A percentile compares a stretch with the other conserved stretches of the same genome.
phyloP scores from a whole-genome alignment of 2,329 filamentous ascomycete genomes.

The Claviceps paspali region DNA sequence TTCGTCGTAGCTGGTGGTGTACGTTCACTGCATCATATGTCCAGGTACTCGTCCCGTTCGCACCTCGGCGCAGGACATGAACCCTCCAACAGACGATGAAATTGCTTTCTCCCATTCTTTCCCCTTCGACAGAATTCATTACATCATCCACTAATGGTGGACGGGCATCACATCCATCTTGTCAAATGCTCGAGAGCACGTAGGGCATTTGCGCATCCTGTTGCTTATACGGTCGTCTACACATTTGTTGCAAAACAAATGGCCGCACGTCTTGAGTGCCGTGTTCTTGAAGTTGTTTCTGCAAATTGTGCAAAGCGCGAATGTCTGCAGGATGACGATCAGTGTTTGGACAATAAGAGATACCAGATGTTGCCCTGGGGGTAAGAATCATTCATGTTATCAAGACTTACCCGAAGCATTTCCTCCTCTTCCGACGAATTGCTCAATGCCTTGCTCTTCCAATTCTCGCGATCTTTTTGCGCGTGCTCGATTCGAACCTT shows the following conservation, averaged over 20 bases:
- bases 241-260: constrained; percentile 84
- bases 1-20: background rate
- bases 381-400: too few species aligned
- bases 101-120: background rate
- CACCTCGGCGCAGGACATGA: background rate
- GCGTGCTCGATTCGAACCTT: constrained; percentile 63
- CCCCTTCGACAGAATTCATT: background rate
- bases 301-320: constrained; percentile 71
- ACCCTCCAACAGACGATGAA: background rate
- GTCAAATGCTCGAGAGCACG: constrained; percentile 84
- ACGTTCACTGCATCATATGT: background rate
- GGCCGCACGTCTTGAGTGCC: constrained; percentile 82
- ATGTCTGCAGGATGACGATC: constrained; percentile 15
- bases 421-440: constrained; percentile 74
- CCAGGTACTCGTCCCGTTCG: background rate
- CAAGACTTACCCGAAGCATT: constrained; percentile 63
- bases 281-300: constrained; percentile 90
- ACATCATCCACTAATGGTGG: constrained; percentile 27
- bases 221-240: constrained; percentile 81
- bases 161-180: constrained; percentile 74
- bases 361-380: background rate
- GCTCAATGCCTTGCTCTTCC: constrained; percentile 69
- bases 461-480: constrained; percentile 70
- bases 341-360: constrained; percentile 10
- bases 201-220: constrained; percentile 87